These are phyloP conservation scores for Phytopythium boreale DNA, from an alignment of 352 stramenopile genomes.

Conservation along the genomic window DNA sequence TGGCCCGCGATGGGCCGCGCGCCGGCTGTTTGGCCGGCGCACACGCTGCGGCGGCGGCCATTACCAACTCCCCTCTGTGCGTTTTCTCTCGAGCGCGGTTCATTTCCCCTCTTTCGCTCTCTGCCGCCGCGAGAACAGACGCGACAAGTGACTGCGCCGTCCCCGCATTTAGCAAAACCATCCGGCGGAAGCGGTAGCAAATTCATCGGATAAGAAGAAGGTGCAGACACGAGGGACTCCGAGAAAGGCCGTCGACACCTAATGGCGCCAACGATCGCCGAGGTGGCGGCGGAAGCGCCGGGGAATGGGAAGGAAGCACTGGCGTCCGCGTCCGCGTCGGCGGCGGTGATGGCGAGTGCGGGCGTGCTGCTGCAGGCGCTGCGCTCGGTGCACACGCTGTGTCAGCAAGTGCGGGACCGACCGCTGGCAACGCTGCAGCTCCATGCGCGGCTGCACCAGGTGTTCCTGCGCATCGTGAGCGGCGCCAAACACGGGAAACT, in stretches of 20 bases:
- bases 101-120: background rate
- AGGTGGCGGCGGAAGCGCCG: constrained; percentile 12
- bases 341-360: constrained; percentile 25
- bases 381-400: constrained; percentile 34
- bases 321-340: background rate
- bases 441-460: constrained; percentile 44
- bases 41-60: background rate
- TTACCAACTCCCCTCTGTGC: background rate
- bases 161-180: constrained; percentile 4
- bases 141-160: background rate
- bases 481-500: constrained; percentile 25
- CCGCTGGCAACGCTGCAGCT: constrained; percentile 40
- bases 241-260: background rate
- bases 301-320: background rate
- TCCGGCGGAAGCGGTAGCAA: background rate
- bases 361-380: constrained; percentile 34
- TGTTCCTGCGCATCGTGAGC: constrained; percentile 38
- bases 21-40: background rate
- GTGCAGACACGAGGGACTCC: background rate
- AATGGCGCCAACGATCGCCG: constrained; percentile 9
- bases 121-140: background rate
- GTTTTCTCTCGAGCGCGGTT: too few species aligned
- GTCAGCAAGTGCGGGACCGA: constrained; percentile 39
- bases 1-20: background rate
- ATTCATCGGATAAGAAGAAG: background rate